Base-by-base conservation (phyloP, 192 early-diverging fungal genomes). In the Chytriomyces sp. region DNA sequence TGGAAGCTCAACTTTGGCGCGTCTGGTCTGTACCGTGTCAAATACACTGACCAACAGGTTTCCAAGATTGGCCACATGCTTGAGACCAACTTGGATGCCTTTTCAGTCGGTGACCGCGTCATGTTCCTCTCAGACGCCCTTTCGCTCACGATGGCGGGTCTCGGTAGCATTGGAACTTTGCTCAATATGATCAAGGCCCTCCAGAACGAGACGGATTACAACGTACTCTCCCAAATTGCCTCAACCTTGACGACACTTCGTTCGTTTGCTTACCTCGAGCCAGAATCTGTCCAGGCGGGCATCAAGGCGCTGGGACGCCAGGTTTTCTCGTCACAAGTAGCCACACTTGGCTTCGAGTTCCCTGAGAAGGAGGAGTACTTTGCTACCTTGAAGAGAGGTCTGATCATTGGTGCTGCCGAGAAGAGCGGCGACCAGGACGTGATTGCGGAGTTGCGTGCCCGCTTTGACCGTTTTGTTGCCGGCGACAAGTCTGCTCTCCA, bases 1-100 rank as follows among this genome's bases (percentile, higher is more conserved):
- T 93, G 86, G 81, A 96, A 96, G 83, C 84, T 99, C 62, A 99
- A 99, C 85, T 77, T 81, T 40, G 82, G 83, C 59, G 87, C 89
- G 44, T 91, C 87, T 33, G 92, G 93, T 2, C 84, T 99, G 61
- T 99, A 91, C 84, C 89, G 97, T 31, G 95, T 96, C 3, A 85
- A 90, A 25, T 75, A 83, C 56, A 39, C 33, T 58, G 74, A 76
- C 52, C 36, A 62, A 31, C 77, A 83, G 38, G 72, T 82, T n/a
- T 36, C 36, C 0, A 22, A 61, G 32, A 59, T 86, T 40, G 82
- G 70, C 0, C 55, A 79, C n/a, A 74, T 73, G n/a, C 76, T 95
- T 55, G 66, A 86, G 28, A 84, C 77, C 3, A 83, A 84, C 39
- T 54, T 72, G 19, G 60, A 72, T 10, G 38, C 75, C 22, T 67